These are phyloP conservation scores for Hypoxylon sp. DNA, from an alignment of 2,329 filamentous ascomycete species.

Conservation along the genomic window DNA sequence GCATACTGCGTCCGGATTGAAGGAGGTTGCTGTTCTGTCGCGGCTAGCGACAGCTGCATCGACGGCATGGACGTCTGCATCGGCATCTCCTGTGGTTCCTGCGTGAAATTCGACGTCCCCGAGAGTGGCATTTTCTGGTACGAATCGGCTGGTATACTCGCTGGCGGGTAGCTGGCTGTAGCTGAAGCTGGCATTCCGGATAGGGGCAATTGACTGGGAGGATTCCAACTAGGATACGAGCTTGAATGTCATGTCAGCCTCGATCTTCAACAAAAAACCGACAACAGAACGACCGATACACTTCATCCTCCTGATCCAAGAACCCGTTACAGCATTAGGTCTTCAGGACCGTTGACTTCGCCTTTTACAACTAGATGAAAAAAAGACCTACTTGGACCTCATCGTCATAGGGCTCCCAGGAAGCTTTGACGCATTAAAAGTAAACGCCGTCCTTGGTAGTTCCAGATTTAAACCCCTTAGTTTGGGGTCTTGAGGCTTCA, in stretches of 20 bases:
- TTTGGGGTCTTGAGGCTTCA: conserved; percentile 70
- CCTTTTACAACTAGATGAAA: conserved; percentile 6
- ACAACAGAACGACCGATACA: conserved; percentile 2
- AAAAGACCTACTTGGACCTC: conserved; percentile 69
- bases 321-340: background rate
- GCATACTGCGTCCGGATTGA: conserved; percentile 68
- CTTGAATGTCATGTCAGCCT: conserved; percentile 58
- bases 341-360: background rate
- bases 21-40: conserved; percentile 62
- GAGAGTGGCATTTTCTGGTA: conserved; percentile 69
- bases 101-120: conserved; percentile 62
- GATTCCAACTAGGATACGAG: conserved; percentile 71
- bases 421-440: conserved; percentile 70
- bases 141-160: conserved; percentile 65
- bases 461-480: conserved; percentile 68
- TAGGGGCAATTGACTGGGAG: conserved; percentile 61
- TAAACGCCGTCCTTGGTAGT: conserved; percentile 70
- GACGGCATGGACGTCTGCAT: conserved; percentile 69
- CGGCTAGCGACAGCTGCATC: conserved; percentile 66
- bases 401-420: conserved; percentile 68
- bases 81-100: conserved; percentile 69
- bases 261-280: conserved; percentile 7
- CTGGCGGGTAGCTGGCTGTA: conserved; percentile 64
- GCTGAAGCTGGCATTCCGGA: conserved; percentile 65
- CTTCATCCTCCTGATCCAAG: background rate